Percentiles rank a stretch among this genome's conserved stretches.
Evolutionary conservation across 108 stramenopile genomes (phyloP).

Genomic region (Fistulifera pelliculosa): DNA sequence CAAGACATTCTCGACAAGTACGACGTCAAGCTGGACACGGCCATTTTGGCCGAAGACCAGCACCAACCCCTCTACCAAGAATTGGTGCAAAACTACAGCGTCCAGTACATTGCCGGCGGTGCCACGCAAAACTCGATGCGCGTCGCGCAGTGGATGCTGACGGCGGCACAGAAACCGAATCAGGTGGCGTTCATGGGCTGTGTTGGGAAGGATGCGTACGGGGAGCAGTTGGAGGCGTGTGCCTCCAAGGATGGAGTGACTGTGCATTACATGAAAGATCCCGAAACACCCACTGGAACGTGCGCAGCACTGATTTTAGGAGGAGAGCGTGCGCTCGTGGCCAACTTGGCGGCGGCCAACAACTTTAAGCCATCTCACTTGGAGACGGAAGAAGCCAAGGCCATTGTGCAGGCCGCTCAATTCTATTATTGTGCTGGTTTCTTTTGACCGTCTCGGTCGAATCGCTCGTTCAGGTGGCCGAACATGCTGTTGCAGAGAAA

Average conservation of each 20-base stretch:
- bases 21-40: conserved; percentile 87
- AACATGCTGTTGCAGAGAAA: conserved; percentile 84
- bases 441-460: conserved; percentile 98
- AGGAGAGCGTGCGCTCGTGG: conserved; percentile 92
- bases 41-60: conserved; percentile 98
- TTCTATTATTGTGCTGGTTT: conserved; percentile 96
- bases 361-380: conserved; percentile 93
- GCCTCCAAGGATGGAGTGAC: conserved; percentile 90
- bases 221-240: conserved; percentile 73
- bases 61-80: conserved; percentile 91
- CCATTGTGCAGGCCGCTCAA: conserved; percentile 75
- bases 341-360: conserved; percentile 98
- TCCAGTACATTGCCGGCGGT: conserved; percentile 97
- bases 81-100: conserved; percentile 72
- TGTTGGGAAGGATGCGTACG: conserved; percentile 90
- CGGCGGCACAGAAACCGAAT: conserved; percentile 36
- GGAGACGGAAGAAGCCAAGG: conserved; percentile 87
- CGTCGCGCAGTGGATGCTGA: conserved; percentile 98
- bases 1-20: conserved; percentile 93
- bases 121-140: conserved; percentile 99
- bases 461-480: conserved; percentile 79
- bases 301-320: conserved; percentile 96
- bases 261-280: conserved; percentile 95
- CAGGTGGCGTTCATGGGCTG: conserved; percentile 89
- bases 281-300: conserved; percentile 91